Conservation (phyloP, 2,329 filamentous ascomycete genomes). For the Blumeria hordei region DNA sequence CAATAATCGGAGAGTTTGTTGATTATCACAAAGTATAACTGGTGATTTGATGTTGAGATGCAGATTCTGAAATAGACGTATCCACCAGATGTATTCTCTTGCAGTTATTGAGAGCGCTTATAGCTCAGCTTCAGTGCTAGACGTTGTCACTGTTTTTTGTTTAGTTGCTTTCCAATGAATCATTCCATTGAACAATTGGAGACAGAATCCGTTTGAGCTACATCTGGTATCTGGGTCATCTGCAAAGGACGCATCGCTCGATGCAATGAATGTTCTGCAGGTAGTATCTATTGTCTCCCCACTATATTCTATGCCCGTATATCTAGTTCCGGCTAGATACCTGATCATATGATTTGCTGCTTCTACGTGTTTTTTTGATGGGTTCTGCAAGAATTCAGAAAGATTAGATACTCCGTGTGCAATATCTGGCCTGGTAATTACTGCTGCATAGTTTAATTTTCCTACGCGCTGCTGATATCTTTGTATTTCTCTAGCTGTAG, state of each 20-base stretch:
- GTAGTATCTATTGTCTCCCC: neutral
- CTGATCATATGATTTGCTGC: conserved; percentile 1
- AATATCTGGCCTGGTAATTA: too few species aligned
- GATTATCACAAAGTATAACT: neutral
- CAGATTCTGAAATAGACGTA: conserved; percentile 1
- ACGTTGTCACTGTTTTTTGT: neutral
- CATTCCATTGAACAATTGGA: too few species aligned
- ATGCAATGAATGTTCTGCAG: neutral
- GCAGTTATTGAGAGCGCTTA: neutral
- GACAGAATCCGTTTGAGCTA: neutral
- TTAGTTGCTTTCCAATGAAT: neutral
- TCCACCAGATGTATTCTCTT: conserved; percentile 2
- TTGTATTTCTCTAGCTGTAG: neutral
- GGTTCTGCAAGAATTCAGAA: neutral
- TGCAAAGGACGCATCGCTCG: neutral
- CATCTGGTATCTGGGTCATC: neutral
- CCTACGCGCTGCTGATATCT: neutral
- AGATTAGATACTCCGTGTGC: conserved; percentile 1
- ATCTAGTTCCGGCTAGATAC: neutral
- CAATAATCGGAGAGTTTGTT: too few species aligned
- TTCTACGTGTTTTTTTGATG: neutral
- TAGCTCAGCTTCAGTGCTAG: neutral
- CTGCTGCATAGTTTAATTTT: too few species aligned
- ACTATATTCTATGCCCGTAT: neutral
- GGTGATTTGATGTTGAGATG: neutral